Conservation (phyloP, 805 yeast species). For the Candida taoyuanica region DNA sequence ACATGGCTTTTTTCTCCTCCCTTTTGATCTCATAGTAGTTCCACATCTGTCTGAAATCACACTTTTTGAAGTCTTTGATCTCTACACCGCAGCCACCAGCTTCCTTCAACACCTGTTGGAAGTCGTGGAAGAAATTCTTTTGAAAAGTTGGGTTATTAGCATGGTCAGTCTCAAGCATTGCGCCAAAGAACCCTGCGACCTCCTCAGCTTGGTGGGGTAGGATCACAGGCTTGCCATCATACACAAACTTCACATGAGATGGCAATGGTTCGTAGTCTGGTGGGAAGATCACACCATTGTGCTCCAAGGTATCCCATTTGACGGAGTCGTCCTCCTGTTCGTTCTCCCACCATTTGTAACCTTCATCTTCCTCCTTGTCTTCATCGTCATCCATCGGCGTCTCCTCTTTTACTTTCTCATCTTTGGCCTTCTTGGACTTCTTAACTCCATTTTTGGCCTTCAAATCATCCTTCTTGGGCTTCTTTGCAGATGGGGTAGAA, state of each 20-base stretch:
- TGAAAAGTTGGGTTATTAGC: conserved; percentile 83
- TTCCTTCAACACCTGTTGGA: conserved; percentile 61
- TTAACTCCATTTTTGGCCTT: conserved; percentile 1
- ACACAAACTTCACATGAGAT: conserved; percentile 62
- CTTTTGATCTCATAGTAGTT: conserved; percentile 64
- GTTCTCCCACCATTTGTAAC: conserved; percentile 84
- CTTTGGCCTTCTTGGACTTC: conserved; percentile 3
- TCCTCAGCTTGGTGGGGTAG: conserved; percentile 86
- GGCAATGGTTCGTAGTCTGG: conserved; percentile 90
- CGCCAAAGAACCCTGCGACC: conserved; percentile 93
- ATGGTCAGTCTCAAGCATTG: conserved; percentile 83
- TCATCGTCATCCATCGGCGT: conserved; percentile 28
- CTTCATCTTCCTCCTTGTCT: conserved; percentile 52
- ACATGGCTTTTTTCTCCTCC: conserved; percentile 64
- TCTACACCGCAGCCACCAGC: conserved; percentile 58
- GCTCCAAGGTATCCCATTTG: conserved; percentile 85
- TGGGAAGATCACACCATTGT: conserved; percentile 89
- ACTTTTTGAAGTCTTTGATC: conserved; percentile 54
- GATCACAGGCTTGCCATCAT: conserved; percentile 70
- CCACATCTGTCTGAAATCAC: conserved; percentile 75
- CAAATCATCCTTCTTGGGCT: neutral
- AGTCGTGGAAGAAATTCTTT: conserved; percentile 82
- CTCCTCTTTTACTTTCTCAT: conserved; percentile 20
- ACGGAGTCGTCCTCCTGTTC: conserved; percentile 63
- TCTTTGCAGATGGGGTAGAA: conserved; percentile 3